Percentiles rank a stretch among this genome's conserved stretches.
Evolutionary conservation across 148 eudicot genomes (phyloP).

Genomic region (Cornus kousa): DNA sequence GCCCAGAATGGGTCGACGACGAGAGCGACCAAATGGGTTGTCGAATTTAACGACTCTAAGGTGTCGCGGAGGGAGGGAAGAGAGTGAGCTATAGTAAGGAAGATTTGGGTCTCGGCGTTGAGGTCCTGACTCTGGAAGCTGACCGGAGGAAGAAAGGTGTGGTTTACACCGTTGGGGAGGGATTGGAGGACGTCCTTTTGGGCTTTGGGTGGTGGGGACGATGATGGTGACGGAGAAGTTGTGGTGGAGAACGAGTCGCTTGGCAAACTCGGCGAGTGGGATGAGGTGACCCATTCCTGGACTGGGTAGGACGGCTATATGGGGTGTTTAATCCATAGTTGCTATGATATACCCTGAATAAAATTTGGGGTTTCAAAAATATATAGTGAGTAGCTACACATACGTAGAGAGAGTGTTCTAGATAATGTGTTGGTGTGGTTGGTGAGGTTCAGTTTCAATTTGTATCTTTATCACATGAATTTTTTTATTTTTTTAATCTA

Average conservation of each 20-base stretch:
- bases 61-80: neutral
- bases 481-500: too few relatives aligned
- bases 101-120: neutral
- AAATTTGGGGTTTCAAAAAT: too few relatives aligned
- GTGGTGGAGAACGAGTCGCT: neutral
- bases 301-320: conserved; percentile 6
- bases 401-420: too few relatives aligned
- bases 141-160: conserved; percentile 1
- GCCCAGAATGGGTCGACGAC: conserved; percentile 14
- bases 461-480: too few relatives aligned
- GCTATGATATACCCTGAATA: too few relatives aligned
- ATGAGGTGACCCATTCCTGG: conserved; percentile 16
- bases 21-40: neutral
- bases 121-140: neutral
- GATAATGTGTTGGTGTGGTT: too few relatives aligned
- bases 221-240: neutral
- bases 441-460: too few relatives aligned
- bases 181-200: conserved; percentile 23
- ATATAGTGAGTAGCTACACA: too few relatives aligned
- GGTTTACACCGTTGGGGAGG: conserved; percentile 24
- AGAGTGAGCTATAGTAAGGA: neutral
- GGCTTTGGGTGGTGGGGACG: conserved; percentile 21
- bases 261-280: neutral
- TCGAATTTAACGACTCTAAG: neutral
- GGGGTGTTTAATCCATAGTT: neutral